Conservation (phyloP, 2,329 filamentous ascomycete species). For the Fusarium veterinarium region DNA sequence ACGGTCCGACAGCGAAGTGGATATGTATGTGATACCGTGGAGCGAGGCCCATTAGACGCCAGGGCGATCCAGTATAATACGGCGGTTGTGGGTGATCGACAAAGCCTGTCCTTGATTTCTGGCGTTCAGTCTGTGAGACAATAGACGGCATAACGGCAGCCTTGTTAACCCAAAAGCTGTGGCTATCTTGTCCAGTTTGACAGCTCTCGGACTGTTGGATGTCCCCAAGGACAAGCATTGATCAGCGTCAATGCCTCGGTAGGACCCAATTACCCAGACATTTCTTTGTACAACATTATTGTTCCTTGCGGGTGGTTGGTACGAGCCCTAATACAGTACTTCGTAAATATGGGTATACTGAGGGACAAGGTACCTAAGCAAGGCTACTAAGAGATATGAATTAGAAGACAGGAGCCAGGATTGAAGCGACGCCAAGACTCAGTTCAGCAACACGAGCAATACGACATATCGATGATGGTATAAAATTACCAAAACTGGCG, state of each 20-base stretch:
- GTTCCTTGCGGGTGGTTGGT: background rate
- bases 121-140: background rate
- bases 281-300: conserved; percentile 1
- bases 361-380: background rate
- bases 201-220: background rate
- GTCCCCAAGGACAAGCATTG: conserved; percentile 4
- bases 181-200: background rate
- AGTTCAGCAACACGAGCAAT: conserved; percentile 3
- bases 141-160: background rate
- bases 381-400: background rate
- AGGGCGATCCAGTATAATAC: conserved; percentile 18
- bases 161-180: conserved; percentile 5
- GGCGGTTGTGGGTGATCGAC: conserved; percentile 17
- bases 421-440: conserved; percentile 2
- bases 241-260: background rate
- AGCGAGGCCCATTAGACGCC: conserved; percentile 5
- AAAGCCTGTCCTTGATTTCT: conserved; percentile 14
- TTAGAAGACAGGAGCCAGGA: background rate
- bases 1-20: conserved; percentile 7
- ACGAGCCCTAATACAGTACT: background rate
- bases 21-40: conserved; percentile 8
- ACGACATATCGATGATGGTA: background rate
- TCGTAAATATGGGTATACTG: conserved; percentile 1
- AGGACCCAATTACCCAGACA: background rate
- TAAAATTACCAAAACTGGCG: background rate